Evolutionary conservation across 768 basidiomycete species (phyloP), one percentile per base, ranked within the genome.

Genomic region (Dendrothele bispora): DNA sequence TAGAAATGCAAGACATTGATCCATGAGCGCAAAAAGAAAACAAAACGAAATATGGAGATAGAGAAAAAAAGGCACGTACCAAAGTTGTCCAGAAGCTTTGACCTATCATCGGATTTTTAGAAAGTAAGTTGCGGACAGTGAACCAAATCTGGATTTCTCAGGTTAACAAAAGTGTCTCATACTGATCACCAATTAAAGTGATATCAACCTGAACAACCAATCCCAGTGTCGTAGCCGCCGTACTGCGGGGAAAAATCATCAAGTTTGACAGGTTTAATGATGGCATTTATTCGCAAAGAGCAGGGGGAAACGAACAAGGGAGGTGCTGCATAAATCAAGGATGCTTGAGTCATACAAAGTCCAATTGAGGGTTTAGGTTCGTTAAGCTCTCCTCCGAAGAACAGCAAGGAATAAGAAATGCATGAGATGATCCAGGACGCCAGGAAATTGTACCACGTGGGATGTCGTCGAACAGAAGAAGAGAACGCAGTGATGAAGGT

Each of bases 391-490:
- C 63, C 63, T 3, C 51, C 43, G 51, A 61, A 57, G 10, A 64
- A 49, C 11, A 66, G 55, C 4, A 66, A 55, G 12, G 58, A 54
- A 50, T 61, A 66, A 8, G 64, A 61, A 8, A 60, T 35, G 21
- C 58, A 56, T 15, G 61, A 66, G 3, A 64, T 59, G 7, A 61
- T 55, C 64, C 64, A 66, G 10, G 60, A 60, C 15, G 56, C 53
- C 35, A 56, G 55, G 39, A 66, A 66, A 43, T 59, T 66, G 29
- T 57, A 61, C 64, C 64, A 66, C 11, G 61, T 59, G 39, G 60
- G 51, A 17, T 59, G 60, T n/a, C 64, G 7, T 59, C 54, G n/a
- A 55, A 53, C 21, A 56, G 28, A 8, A 14, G 46, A 38, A 18
- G 17, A 21, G 21, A 18, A 46, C 35, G 56, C 58, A 21, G 58